These are phyloP conservation scores for Arachnopeziza araneosa DNA, from an alignment of 2,329 filamentous ascomycete species.

Conservation along the genomic window DNA sequence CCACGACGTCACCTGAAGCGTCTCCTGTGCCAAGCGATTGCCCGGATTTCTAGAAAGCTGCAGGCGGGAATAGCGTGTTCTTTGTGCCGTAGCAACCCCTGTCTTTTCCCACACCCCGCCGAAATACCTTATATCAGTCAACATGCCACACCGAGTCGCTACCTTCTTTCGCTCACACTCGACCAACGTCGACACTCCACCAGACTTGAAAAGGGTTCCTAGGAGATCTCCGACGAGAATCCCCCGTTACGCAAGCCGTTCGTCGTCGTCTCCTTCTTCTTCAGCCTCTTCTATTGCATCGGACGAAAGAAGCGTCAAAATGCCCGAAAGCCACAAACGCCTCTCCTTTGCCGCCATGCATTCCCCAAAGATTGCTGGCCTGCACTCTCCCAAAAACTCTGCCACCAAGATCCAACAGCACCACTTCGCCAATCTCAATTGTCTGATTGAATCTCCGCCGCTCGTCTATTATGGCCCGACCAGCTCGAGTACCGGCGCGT, in stretches of 20 bases:
- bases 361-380: slow-evolving; percentile 17
- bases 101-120: not conserved
- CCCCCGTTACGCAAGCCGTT: slow-evolving; percentile 9
- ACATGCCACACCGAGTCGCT: slow-evolving; percentile 24
- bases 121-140: slow-evolving; percentile 3
- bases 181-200: slow-evolving; percentile 12
- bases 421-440: slow-evolving; percentile 18
- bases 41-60: too few relatives aligned
- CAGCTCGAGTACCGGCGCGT: slow-evolving; percentile 71
- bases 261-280: slow-evolving; percentile 13
- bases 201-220: slow-evolving; percentile 18
- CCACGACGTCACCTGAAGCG: too few relatives aligned
- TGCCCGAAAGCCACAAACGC: slow-evolving; percentile 26
- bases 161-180: slow-evolving; percentile 23
- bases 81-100: not conserved
- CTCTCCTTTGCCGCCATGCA: slow-evolving; percentile 21
- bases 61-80: not conserved
- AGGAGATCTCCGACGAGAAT: slow-evolving; percentile 12
- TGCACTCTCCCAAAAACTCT: slow-evolving; percentile 22
- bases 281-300: slow-evolving; percentile 17
- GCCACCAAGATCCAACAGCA: slow-evolving; percentile 21
- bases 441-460: slow-evolving; percentile 47
- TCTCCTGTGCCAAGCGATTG: too few relatives aligned
- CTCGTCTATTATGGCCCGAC: slow-evolving; percentile 76
- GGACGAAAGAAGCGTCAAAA: slow-evolving; percentile 17